Evolutionary conservation across 441 rosid genomes (phyloP), one percentile per base, ranked within the genome.

Genomic region (Erodium chrysanthum): DNA sequence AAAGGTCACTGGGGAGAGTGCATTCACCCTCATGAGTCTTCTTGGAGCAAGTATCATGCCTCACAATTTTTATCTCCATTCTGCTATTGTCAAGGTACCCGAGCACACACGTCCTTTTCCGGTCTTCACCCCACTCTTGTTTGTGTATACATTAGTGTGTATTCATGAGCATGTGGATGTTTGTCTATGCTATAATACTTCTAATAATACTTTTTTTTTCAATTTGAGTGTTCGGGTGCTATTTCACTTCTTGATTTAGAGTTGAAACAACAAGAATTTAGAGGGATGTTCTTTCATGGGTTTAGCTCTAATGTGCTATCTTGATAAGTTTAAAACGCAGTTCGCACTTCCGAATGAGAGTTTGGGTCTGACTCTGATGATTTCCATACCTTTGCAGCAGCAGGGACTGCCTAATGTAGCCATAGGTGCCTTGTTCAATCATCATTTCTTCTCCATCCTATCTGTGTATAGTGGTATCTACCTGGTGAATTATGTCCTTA

Each of bases 21-120:
- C 85, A 37, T 95, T 86, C 67, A 84, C 88, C 66, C 69, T 95
- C 73, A 95, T 92, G 96, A 85, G 97, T 86, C 97, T 95, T 70
- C 99, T 95, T 79, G 99, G 99, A 84, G 95, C 99, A 14, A 92
- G 79, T 81, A 82, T 95, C 56, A 82, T 84, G 88, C 99, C 99
- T 78, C 98, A 92, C 82, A 92, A 88, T 78, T 90, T 95, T 84
- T 95, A 90, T 77, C 84, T 95, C 67, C 97, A 95, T 84, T 95
- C 99, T 69, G 88, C 86, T 65, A 76, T 95, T 62, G 88, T 84
- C 64, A 84, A 76, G 97, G 99, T 89, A 85, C 50, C 64, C 79
- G 35, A 31, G 6, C 35, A 31, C 6, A 31, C 35, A 31, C 6
- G 6, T 5, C 6, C 35, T 31, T 31, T 31, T 31, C 35, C 35